Conservation (phyloP, 345 rosid genomes). For the Eucalyptus regnans region DNA sequence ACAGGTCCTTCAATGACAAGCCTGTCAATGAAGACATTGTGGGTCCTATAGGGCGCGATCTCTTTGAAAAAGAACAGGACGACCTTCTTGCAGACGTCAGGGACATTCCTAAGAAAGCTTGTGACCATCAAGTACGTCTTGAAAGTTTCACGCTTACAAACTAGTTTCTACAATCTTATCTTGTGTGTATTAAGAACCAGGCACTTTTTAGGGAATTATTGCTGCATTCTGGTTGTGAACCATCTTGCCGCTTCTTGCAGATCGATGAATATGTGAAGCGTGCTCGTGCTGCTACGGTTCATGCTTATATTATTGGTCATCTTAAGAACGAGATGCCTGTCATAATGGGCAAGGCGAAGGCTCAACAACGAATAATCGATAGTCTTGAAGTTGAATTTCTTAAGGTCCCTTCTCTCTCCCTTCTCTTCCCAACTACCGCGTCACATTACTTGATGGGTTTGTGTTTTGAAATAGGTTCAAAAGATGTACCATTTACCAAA, state of each 20-base stretch:
- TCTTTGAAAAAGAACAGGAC: slow-evolving; percentile 78
- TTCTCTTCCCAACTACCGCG: neutral
- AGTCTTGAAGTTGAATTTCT: slow-evolving; percentile 64
- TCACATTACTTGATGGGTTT: neutral
- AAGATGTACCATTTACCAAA: slow-evolving; percentile 63
- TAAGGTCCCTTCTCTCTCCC: slow-evolving; percentile 33
- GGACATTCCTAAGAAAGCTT: slow-evolving; percentile 81
- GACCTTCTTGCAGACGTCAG: slow-evolving; percentile 65
- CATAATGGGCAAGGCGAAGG: slow-evolving; percentile 84
- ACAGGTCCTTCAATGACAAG: slow-evolving; percentile 84
- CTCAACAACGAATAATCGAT: slow-evolving; percentile 68
- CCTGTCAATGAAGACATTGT: slow-evolving; percentile 37
- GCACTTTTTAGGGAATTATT: neutral
- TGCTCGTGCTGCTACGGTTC: slow-evolving; percentile 86
- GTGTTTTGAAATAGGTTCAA: slow-evolving; percentile 41
- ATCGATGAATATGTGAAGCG: slow-evolving; percentile 91
- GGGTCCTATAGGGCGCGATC: slow-evolving; percentile 63
- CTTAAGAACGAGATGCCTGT: slow-evolving; percentile 87
- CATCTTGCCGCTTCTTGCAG: slow-evolving; percentile 8
- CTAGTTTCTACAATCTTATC: neutral
- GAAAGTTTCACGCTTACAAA: slow-evolving; percentile 1
- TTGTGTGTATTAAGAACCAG: neutral
- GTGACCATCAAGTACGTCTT: slow-evolving; percentile 71
- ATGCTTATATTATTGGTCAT: slow-evolving; percentile 80
- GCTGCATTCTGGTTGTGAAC: neutral